Base-by-base conservation (phyloP, 2,329 filamentous ascomycete species). In the Geosmithia morbida region DNA sequence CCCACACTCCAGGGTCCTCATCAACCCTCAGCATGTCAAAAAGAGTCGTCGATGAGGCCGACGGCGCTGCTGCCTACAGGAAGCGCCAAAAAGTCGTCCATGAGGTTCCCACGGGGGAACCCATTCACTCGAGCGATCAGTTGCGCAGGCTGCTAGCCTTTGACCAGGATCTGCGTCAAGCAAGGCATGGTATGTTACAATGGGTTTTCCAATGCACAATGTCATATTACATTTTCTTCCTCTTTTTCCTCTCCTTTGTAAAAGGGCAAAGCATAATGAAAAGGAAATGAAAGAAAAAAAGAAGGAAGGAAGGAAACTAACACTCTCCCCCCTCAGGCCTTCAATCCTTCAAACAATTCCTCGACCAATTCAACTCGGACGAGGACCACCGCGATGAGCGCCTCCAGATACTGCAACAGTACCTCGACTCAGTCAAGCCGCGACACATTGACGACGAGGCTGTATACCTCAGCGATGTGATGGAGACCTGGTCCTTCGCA, bases 401-500 rank as follows among this genome's bases (percentile, higher is more conserved):
- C 53, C 64, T 67, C 60, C 65, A 66, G 59, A 81, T 90, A 46
- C 66, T 90, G 30, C 72, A 72, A 52, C 78, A 85, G 53, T 92
- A 83, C 59, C 75, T 92, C 45, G 70, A 79, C 43, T 64, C 68
- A 7, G 66, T 72, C 48, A 72, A 70, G 54, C 72, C 75, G 2
- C 61, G 63, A 53, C 64, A 68, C 46, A 58, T 61, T 47, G 59
- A 61, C 43, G 62, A 69, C 48, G 66, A 69, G 48, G 71, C 75
- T 7, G 69, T 81, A 20, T 87, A 82, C 54, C 75, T 97, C 29
- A 67, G 75, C 2, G 87, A 95, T 56, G 67, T 97, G 40, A 85
- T 94, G 65, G 85, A 94, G 56, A 87, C 81, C 50, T 97, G 90
- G 90, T 81, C 79, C 44, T 88, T 85, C 66, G 88, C 85, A 3